phyloP scores from a whole-genome alignment of 2,329 filamentous ascomycete species.

The Onygena corvina region DNA sequence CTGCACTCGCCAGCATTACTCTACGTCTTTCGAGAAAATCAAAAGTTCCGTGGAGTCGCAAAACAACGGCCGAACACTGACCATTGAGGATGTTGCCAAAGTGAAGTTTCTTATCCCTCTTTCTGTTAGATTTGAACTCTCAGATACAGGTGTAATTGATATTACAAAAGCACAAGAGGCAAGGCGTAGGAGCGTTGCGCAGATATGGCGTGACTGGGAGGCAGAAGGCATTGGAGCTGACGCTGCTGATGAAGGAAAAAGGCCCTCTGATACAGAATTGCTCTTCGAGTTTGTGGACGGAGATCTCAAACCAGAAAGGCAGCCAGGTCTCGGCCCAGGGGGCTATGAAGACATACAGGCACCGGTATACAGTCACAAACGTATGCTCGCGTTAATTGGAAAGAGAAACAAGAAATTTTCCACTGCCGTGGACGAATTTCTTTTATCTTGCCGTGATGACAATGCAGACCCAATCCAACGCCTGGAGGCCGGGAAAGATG shows the following conservation, averaged over 20 bases:
- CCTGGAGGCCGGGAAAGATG: constrained; percentile 48
- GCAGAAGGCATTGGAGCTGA: constrained; percentile 34
- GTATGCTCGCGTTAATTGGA: constrained; percentile 79
- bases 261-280: constrained; percentile 52
- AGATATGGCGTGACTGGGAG: constrained; percentile 43
- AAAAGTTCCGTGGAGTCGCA: constrained; percentile 74
- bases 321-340: constrained; percentile 49
- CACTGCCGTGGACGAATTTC: constrained; percentile 61
- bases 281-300: constrained; percentile 89
- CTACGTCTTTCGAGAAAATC: constrained; percentile 84
- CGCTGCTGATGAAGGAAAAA: constrained; percentile 25
- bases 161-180: constrained; percentile 51
- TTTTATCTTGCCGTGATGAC: constrained; percentile 59
- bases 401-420: constrained; percentile 77
- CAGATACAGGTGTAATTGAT: constrained; percentile 72
- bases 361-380: constrained; percentile 84
- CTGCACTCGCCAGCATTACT: constrained; percentile 79
- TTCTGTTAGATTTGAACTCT: constrained; percentile 70
- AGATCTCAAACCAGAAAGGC: constrained; percentile 65
- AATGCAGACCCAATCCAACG: constrained; percentile 54
- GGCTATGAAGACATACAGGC: constrained; percentile 73
- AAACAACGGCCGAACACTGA: constrained; percentile 53
- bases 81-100: constrained; percentile 66
- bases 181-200: constrained; percentile 23
- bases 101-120: constrained; percentile 67